A percentile compares a stretch with the other conserved stretches of the same genome.
These are phyloP conservation scores for Colletotrichum sp. DNA, from an alignment of 2,329 filamentous ascomycete species.

Conservation along the genomic window DNA sequence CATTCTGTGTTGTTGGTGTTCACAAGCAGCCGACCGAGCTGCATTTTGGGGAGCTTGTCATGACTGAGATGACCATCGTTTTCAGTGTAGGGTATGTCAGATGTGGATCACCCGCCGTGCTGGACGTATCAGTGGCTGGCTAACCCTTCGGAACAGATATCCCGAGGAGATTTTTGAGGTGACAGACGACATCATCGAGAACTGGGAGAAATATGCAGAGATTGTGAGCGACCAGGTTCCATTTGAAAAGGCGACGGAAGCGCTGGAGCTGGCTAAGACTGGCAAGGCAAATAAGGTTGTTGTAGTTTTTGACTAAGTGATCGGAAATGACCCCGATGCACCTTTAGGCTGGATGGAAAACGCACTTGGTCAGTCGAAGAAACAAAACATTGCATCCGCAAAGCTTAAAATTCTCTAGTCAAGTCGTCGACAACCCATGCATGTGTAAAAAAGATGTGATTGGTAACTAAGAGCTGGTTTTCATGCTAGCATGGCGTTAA, in stretches of 20 bases:
- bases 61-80: not conserved
- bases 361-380: not conserved
- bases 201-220: constrained; percentile 2
- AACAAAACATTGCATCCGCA: not conserved
- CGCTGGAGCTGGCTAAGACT: not conserved
- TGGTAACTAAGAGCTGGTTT: not conserved
- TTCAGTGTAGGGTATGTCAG: not conserved
- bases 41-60: not conserved
- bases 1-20: not conserved
- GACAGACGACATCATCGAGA: not conserved
- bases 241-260: not conserved
- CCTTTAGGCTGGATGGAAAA: rapidly evolving
- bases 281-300: constrained; percentile 6
- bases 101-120: rapidly evolving
- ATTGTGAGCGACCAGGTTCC: constrained; percentile 6
- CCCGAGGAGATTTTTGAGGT: constrained; percentile 8
- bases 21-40: not conserved
- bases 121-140: not conserved
- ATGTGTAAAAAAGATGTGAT: not conserved
- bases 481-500: not conserved
- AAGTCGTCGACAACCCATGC: not conserved
- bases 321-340: not conserved
- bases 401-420: not conserved
- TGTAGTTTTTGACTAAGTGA: not conserved
- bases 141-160: not conserved